A percentile compares a stretch with the other conserved stretches of the same genome.
Conservation (phyloP, 23 red algal species). For the Pyropia haitanensis region DNA sequence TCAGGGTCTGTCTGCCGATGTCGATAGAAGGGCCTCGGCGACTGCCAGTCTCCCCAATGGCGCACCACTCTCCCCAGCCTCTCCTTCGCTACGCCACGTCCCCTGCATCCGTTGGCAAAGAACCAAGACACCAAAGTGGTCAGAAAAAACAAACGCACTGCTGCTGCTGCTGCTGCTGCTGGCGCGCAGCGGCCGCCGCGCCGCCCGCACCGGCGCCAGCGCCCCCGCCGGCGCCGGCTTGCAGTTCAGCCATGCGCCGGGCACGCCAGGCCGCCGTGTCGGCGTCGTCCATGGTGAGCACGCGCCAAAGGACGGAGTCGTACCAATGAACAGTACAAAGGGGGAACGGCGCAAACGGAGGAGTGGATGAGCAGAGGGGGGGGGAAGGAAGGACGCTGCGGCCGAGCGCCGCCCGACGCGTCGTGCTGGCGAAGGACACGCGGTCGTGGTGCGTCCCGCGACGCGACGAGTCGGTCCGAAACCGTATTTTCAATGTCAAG, state of each 20-base stretch:
- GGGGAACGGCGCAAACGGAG: too few species aligned
- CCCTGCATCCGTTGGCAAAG: background rate
- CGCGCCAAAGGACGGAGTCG: too few species aligned
- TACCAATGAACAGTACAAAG: too few species aligned
- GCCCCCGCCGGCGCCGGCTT: background rate
- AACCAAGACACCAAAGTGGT: background rate
- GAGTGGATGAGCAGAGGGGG: too few species aligned
- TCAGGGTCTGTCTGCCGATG: background rate
- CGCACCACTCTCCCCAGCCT: background rate
- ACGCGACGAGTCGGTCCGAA: too few species aligned
- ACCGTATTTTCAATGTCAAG: too few species aligned
- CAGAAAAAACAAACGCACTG: conserved; percentile 12
- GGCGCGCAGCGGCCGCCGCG: conserved; percentile 18
- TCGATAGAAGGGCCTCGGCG: background rate
- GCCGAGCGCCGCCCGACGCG: too few species aligned
- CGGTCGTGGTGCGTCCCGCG: too few species aligned
- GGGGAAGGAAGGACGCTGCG: too few species aligned
- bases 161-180: conserved; percentile 41
- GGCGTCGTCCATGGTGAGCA: conserved; percentile 21
- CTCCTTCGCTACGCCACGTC: background rate
- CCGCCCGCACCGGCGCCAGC: background rate
- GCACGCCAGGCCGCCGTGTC: conserved; percentile 31
- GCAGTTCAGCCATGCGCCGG: conserved; percentile 41
- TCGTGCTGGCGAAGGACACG: too few species aligned
- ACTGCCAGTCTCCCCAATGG: background rate